These are phyloP conservation scores for Serpula lacrymans DNA, from an alignment of 768 basidiomycete species.

Conservation along the genomic window DNA sequence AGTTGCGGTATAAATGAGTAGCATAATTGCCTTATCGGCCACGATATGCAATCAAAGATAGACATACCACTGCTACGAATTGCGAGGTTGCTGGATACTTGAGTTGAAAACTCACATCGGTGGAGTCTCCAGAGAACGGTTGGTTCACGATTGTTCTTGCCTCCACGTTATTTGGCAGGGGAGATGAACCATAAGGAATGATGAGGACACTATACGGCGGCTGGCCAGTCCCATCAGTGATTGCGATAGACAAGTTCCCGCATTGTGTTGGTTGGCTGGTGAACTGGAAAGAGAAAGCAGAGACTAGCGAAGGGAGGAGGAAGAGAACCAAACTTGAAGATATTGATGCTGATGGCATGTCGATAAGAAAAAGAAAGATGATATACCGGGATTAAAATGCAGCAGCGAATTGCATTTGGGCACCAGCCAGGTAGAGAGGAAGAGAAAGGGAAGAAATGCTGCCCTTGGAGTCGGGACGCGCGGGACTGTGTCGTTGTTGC, in stretches of 20 bases:
- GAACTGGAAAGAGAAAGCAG: conserved; percentile 42
- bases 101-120: conserved; percentile 50
- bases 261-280: conserved; percentile 60
- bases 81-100: conserved; percentile 66
- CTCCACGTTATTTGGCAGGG: conserved; percentile 61
- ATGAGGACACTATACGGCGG: conserved; percentile 70
- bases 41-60: neutral
- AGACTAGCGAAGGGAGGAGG: conserved; percentile 25
- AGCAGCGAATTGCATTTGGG: too few species aligned
- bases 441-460: too few species aligned
- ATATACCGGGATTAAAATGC: too few species aligned
- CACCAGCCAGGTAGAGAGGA: too few species aligned
- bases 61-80: conserved; percentile 73
- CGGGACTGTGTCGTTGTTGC: too few species aligned
- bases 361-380: too few species aligned
- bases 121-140: conserved; percentile 41
- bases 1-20: neutral
- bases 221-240: conserved; percentile 56
- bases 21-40: neutral
- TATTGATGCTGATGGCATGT: too few species aligned
- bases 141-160: conserved; percentile 57
- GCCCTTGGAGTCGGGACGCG: too few species aligned
- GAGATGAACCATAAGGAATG: conserved; percentile 62
- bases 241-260: conserved; percentile 52
- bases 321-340: too few species aligned